Conservation (phyloP, 179 eudicot genomes). For the Sideroxylon spinosum region DNA sequence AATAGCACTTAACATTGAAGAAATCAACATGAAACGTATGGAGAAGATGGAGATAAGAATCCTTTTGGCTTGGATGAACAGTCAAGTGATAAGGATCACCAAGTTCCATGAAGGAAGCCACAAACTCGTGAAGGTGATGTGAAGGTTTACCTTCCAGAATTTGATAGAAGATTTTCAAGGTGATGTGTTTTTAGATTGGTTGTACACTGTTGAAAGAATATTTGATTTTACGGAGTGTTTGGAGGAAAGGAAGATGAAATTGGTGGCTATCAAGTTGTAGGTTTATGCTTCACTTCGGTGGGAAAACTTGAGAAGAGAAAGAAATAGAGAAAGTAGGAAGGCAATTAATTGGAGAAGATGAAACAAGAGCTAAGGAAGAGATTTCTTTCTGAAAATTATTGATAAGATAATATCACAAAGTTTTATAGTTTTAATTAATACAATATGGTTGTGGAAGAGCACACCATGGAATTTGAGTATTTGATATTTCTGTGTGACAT, state of each 20-base stretch:
- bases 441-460: neutral
- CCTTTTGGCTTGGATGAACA: too few relatives aligned
- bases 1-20: too few relatives aligned
- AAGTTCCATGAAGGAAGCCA: too few relatives aligned
- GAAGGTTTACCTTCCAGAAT: too few relatives aligned
- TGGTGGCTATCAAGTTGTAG: neutral
- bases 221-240: neutral
- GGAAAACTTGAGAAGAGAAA: neutral
- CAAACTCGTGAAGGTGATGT: too few relatives aligned
- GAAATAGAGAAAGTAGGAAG: neutral
- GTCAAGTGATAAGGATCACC: too few relatives aligned
- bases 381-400: neutral
- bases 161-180: neutral
- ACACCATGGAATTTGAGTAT: neutral
- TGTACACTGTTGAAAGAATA: neutral
- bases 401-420: neutral
- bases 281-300: neutral
- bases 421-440: neutral
- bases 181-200: slow-evolving; percentile 1
- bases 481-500: neutral
- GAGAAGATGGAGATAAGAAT: too few relatives aligned
- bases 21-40: too few relatives aligned
- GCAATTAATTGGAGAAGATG: neutral
- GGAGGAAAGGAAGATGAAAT: neutral
- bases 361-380: neutral